Base-by-base conservation (phyloP, 2,329 filamentous ascomycete genomes). In the Aspergillus persii region DNA sequence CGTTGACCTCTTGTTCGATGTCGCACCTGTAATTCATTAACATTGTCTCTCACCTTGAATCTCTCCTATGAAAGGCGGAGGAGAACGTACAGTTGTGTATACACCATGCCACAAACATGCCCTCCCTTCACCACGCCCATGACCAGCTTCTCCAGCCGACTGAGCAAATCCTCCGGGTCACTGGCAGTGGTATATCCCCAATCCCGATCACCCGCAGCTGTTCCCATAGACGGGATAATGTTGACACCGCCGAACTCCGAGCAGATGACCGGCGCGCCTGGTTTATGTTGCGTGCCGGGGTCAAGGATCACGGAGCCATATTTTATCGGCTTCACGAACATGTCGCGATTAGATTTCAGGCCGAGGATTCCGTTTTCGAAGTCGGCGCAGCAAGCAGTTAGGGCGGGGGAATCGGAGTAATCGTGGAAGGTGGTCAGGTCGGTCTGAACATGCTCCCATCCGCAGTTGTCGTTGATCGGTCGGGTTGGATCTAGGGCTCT, bases 211-310 rank as follows among this genome's bases (percentile, higher is more conserved):
- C 80, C 75, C 0, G 74, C 76, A 1, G 71, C 68, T 3, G 57
- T 66, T 27, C 73, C 73, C 47, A 79, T 77, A 0, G 78, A 72
- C 0, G 81, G 79, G 0, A 84, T 83, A 65, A 89, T 88, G 66
- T 89, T 89, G 47, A 89, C 84, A 3, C 87, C 87, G 2, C 86
- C 87, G 61, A 89, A 89, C 66, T 90, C 87, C 2, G 84, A 86
- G 70, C 86, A 88, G 61, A 89, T 82, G 39, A 89, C 79, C 0
- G 86, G 86, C 0, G 85, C 84, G 0, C 82, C 83, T 0, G 77
- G 72, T 4, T 68, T 69, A 66, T 89, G 85, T n/a, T 70, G 69
- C 0, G 81, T 76, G 0, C 84, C 85, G 0, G 78, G 69, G 56
- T 85, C 83, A 3, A 70, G 50, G 31, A 73, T 68, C 0, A 72